A percentile compares a stretch with the other conserved stretches of the same genome.
These are phyloP conservation scores for Megacollybia marginata DNA, from an alignment of 768 basidiomycete genomes.

Conservation along the genomic window DNA sequence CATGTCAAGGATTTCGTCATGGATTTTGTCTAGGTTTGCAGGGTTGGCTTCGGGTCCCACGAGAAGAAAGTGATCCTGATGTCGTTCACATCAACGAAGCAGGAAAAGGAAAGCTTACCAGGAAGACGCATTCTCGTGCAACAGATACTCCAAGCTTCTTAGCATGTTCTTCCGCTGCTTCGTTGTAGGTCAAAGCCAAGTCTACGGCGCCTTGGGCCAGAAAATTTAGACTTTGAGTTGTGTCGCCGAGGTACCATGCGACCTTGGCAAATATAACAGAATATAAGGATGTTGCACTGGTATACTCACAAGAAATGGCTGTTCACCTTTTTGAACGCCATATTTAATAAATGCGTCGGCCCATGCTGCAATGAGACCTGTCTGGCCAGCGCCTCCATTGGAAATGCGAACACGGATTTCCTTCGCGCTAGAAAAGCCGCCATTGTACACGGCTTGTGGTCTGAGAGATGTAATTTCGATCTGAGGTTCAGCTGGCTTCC, in stretches of 20 bases:
- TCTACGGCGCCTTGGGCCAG: slow-evolving; percentile 37
- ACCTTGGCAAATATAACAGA: slow-evolving; percentile 19
- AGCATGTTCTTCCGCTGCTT: slow-evolving; percentile 37
- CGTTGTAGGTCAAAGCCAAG: slow-evolving; percentile 45
- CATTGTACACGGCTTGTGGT: no score
- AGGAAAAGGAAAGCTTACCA: slow-evolving; percentile 21
- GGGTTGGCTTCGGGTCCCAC: no score
- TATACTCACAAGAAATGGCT: slow-evolving; percentile 27
- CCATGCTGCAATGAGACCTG: slow-evolving; percentile 38
- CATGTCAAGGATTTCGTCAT: no score
- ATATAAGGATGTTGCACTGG: background rate
- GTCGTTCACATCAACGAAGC: no score
- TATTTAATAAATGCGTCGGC: slow-evolving; percentile 39
- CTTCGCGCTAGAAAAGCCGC: no score
- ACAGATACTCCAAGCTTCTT: slow-evolving; percentile 23
- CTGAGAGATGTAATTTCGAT: no score
- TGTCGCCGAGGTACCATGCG: slow-evolving; percentile 52
- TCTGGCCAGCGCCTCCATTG: no score
- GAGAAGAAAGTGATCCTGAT: no score
- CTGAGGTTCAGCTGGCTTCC: no score
- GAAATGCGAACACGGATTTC: no score
- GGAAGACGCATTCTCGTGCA: slow-evolving; percentile 34
- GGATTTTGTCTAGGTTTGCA: no score
- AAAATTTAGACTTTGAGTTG: slow-evolving; percentile 39
- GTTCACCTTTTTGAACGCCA: slow-evolving; percentile 18